Evolutionary conservation across 441 rosid species (phyloP).

Genomic region (Hura crepitans): DNA sequence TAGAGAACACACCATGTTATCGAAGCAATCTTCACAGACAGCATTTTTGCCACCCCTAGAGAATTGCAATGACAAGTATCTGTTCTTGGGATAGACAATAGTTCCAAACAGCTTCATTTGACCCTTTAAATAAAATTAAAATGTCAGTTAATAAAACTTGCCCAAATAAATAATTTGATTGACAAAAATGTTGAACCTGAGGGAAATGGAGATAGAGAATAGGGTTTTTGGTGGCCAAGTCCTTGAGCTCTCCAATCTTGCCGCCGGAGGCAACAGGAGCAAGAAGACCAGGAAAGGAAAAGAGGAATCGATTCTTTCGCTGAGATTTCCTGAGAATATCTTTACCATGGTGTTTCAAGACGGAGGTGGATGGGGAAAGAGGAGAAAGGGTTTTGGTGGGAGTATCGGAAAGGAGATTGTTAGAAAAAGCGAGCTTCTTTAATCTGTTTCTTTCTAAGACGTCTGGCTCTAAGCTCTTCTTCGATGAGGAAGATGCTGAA

Average conservation of each 20-base stretch:
- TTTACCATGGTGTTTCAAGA: conserved; percentile 68
- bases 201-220: conserved; percentile 81
- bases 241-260: conserved; percentile 79
- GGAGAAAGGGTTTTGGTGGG: conserved; percentile 39
- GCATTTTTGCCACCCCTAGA: conserved; percentile 86
- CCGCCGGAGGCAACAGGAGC: conserved; percentile 64
- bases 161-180: neutral
- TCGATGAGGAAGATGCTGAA: neutral
- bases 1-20: conserved; percentile 56
- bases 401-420: conserved; percentile 42
- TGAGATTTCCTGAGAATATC: conserved; percentile 77
- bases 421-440: conserved; percentile 50
- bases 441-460: conserved; percentile 46
- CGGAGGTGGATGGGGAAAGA: conserved; percentile 55
- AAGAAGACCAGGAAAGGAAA: conserved; percentile 84
- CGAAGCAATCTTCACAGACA: conserved; percentile 78
- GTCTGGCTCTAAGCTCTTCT: conserved; percentile 13
- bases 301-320: conserved; percentile 76
- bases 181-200: conserved; percentile 39
- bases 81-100: conserved; percentile 68
- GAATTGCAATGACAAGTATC: conserved; percentile 67
- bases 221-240: conserved; percentile 74
- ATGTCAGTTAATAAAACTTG: neutral
- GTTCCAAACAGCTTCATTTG: conserved; percentile 88
- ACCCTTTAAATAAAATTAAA: conserved; percentile 38